Conservation (phyloP, 495 filamentous ascomycete species). For the Podospora pseudoanserina region DNA sequence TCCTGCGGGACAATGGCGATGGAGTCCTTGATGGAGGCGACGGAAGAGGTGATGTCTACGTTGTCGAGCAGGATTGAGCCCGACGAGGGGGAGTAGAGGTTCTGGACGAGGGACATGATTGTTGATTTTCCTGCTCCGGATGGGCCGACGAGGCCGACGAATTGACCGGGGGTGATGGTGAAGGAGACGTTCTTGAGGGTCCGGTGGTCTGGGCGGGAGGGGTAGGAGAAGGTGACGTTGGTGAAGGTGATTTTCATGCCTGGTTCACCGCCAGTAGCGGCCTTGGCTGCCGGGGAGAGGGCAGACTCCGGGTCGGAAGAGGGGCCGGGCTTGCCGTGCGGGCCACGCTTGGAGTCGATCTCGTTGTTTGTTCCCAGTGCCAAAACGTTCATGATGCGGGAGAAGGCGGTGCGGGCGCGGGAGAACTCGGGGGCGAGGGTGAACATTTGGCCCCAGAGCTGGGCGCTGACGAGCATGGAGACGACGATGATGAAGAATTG, state of each 20-base stretch:
- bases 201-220: slow-evolving; percentile 49
- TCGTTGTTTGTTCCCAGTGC: slow-evolving; percentile 19
- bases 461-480: slow-evolving; percentile 33
- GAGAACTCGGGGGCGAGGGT: slow-evolving; percentile 33
- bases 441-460: slow-evolving; percentile 36
- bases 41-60: slow-evolving; percentile 40
- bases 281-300: slow-evolving; percentile 54
- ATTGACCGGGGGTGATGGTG: slow-evolving; percentile 59
- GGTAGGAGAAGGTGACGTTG: slow-evolving; percentile 58
- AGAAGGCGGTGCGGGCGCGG: slow-evolving; percentile 27
- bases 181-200: slow-evolving; percentile 50
- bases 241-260: slow-evolving; percentile 51
- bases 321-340: background rate
- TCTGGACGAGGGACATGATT: slow-evolving; percentile 59
- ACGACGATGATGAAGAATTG: slow-evolving; percentile 81
- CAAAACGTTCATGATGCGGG: slow-evolving; percentile 21
- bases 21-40: slow-evolving; percentile 49
- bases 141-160: slow-evolving; percentile 65
- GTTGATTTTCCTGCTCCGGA: slow-evolving; percentile 74
- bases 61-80: slow-evolving; percentile 56
- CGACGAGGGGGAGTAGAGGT: slow-evolving; percentile 56
- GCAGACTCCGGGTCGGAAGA: slow-evolving; percentile 19
- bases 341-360: slow-evolving; percentile 11
- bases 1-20: slow-evolving; percentile 63
- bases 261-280: slow-evolving; percentile 52